Percentiles rank a stretch among this genome's conserved stretches.
Conservation (phyloP, 345 rosid species). For the Melaleuca quinquenervia region DNA sequence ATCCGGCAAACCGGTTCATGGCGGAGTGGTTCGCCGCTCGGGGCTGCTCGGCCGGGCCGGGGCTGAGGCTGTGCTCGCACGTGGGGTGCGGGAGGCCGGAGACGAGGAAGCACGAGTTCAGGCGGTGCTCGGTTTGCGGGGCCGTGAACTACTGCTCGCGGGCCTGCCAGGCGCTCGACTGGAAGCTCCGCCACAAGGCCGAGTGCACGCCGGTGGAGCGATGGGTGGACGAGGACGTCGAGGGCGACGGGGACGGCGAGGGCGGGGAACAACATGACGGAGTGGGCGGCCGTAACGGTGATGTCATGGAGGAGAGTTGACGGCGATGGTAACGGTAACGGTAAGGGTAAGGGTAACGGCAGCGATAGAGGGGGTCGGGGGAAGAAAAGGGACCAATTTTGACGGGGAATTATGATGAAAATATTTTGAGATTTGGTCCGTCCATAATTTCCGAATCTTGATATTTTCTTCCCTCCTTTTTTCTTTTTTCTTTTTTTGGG, state of each 20-base stretch:
- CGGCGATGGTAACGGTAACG: neutral
- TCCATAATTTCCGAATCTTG: neutral
- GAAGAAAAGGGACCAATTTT: slow-evolving; percentile 13
- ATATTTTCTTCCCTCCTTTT: neutral
- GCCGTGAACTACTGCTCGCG: slow-evolving; percentile 81
- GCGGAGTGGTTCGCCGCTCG: slow-evolving; percentile 59
- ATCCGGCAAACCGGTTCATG: slow-evolving; percentile 69
- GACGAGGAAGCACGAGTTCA: slow-evolving; percentile 69
- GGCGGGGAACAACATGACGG: slow-evolving; percentile 16
- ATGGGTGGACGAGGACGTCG: slow-evolving; percentile 29
- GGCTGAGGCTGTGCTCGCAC: slow-evolving; percentile 77
- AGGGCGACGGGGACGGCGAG: slow-evolving; percentile 16
- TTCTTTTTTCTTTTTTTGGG: neutral
- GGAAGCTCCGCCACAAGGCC: slow-evolving; percentile 66
- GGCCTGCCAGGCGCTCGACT: slow-evolving; percentile 88
- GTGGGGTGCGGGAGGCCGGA: slow-evolving; percentile 88
- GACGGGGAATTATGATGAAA: neutral
- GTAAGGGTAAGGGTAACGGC: neutral
- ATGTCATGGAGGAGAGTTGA: slow-evolving; percentile 5
- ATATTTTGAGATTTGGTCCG: neutral
- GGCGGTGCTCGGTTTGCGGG: slow-evolving; percentile 85
- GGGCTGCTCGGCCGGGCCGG: slow-evolving; percentile 34
- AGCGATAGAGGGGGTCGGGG: neutral
- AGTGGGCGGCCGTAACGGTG: slow-evolving; percentile 17
- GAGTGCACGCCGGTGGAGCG: slow-evolving; percentile 53